These are phyloP conservation scores for Odontarrhena argentea DNA, from an alignment of 345 rosid species.

Conservation along the genomic window DNA sequence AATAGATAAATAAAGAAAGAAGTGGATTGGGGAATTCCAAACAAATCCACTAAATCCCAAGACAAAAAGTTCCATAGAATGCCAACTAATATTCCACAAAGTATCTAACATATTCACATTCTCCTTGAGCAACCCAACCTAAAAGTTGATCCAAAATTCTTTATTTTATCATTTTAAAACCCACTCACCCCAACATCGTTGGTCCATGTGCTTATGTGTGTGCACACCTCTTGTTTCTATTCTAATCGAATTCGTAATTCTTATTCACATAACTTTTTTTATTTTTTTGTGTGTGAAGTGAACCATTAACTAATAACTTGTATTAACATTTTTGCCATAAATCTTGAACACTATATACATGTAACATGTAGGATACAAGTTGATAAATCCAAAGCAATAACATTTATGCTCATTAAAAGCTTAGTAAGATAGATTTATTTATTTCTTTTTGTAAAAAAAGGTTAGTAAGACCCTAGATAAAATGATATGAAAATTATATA, in stretches of 20 bases:
- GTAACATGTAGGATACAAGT: no score
- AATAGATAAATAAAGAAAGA: not conserved
- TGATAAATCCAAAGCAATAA: no score
- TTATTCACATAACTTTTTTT: no score
- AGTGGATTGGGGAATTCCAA: slow-evolving; percentile 35
- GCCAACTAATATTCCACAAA: slow-evolving; percentile 49
- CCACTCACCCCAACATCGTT: slow-evolving; percentile 34
- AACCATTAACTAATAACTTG: no score
- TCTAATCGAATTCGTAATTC: slow-evolving; percentile 1
- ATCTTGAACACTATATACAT: no score
- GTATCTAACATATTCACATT: slow-evolving; percentile 40
- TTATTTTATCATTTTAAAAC: slow-evolving; percentile 32
- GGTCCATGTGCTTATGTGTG: slow-evolving; percentile 37
- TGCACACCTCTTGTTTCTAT: slow-evolving; percentile 8
- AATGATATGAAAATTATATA: no score
- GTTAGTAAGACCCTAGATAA: no score
- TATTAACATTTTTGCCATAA: no score
- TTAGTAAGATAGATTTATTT: no score
- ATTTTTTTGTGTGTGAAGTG: no score
- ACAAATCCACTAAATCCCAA: slow-evolving; percentile 59
- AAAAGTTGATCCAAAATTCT: slow-evolving; percentile 36
- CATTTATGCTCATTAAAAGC: no score
- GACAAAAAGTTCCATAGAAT: slow-evolving; percentile 55
- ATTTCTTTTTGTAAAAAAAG: no score
- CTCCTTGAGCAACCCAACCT: slow-evolving; percentile 45